Conservation (phyloP, 2,329 filamentous ascomycete genomes). For the Alternaria viburni region DNA sequence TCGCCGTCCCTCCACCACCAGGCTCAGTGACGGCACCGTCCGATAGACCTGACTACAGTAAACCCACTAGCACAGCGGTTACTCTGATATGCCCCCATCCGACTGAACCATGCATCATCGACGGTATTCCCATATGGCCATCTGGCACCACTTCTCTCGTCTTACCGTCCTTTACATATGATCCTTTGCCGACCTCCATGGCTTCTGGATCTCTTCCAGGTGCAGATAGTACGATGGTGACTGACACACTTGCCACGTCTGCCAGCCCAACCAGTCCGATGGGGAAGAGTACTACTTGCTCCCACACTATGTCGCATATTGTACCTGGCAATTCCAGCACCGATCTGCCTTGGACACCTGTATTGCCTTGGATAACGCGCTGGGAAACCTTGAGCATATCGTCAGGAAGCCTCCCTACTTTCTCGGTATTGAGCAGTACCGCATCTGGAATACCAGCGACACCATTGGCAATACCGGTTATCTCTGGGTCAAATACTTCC, state of each 20-base stretch:
- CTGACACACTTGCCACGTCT: neutral
- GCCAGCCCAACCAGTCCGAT: neutral
- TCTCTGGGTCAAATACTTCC: neutral
- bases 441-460: neutral
- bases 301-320: constrained; percentile 1
- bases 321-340: neutral
- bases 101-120: neutral
- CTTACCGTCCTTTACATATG: neutral
- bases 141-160: neutral
- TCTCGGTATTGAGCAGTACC: neutral
- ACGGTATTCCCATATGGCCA: constrained; percentile 4
- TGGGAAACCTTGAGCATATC: neutral
- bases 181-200: neutral
- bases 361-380: neutral
- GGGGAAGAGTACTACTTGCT: neutral
- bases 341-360: neutral
- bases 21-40: neutral
- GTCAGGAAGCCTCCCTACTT: neutral
- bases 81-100: neutral
- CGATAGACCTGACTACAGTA: neutral
- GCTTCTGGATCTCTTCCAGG: neutral
- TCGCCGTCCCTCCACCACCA: neutral
- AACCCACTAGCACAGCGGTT: neutral
- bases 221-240: neutral
- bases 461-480: neutral